Evolutionary conservation across 805 yeast genomes (phyloP).

Genomic region (Yamadazyma kitorensis): DNA sequence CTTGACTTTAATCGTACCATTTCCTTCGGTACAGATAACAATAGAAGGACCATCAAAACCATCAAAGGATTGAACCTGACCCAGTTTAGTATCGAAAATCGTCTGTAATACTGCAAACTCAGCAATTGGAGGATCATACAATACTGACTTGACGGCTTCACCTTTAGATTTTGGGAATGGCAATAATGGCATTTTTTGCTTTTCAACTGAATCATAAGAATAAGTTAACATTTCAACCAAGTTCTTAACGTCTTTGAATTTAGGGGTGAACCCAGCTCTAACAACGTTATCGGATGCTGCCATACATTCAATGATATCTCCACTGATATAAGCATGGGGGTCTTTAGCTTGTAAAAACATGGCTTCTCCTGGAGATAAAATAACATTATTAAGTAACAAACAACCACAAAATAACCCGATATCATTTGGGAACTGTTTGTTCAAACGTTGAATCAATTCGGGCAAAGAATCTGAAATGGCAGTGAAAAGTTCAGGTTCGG

Average conservation of each 20-base stretch:
- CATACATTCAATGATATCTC: constrained; percentile 99
- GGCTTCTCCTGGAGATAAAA: constrained; percentile 85
- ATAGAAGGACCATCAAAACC: constrained; percentile 85
- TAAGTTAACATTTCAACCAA: constrained; percentile 91
- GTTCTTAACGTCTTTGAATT: constrained; percentile 91
- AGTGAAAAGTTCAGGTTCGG: constrained; percentile 57
- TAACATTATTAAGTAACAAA: constrained; percentile 84
- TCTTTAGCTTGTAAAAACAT: constrained; percentile 95
- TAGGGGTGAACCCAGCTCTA: constrained; percentile 99
- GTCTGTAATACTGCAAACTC: constrained; percentile 94
- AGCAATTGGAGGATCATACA: constrained; percentile 94
- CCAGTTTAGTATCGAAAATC: constrained; percentile 47
- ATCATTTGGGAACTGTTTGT: constrained; percentile 89
- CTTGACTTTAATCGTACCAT: constrained; percentile 54
- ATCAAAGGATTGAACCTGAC: constrained; percentile 53
- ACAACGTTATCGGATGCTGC: constrained; percentile 98
- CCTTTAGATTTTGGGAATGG: constrained; percentile 60
- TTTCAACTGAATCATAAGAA: constrained; percentile 81
- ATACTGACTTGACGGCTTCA: constrained; percentile 54
- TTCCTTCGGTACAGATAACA: constrained; percentile 78
- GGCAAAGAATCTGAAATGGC: constrained; percentile 52
- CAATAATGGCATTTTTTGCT: constrained; percentile 82
- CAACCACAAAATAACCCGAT: constrained; percentile 96
- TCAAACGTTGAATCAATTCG: constrained; percentile 68
- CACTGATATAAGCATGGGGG: constrained; percentile 96